phyloP scores from a whole-genome alignment of 1,284 basidiomycete species.

The Vanrija sp. region DNA sequence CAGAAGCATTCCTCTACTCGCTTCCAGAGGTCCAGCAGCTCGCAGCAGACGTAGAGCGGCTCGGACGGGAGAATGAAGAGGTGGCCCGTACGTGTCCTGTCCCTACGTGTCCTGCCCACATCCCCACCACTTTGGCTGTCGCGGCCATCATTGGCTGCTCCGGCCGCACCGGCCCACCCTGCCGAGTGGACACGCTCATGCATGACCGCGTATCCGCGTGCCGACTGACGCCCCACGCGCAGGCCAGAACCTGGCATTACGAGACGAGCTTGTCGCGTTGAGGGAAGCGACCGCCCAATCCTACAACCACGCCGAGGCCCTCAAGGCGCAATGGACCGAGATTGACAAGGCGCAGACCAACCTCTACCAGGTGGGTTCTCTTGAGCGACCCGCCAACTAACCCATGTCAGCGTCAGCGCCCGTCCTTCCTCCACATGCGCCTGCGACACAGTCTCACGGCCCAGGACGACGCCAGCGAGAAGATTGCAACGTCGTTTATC shows the following conservation, averaged over 20 bases:
- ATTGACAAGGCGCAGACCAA: constrained; percentile 79
- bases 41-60: constrained; percentile 68
- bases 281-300: constrained; percentile 74
- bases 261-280: constrained; percentile 67
- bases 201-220: background rate
- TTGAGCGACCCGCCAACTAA: too few species aligned
- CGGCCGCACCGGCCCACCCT: background rate
- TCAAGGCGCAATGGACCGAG: constrained; percentile 77
- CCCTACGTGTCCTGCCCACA: background rate
- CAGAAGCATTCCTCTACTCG: constrained; percentile 79
- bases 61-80: constrained; percentile 74
- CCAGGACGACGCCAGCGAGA: constrained; percentile 82
- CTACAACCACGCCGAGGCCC: constrained; percentile 73
- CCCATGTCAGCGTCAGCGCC: constrained; percentile 64
- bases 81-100: constrained; percentile 64
- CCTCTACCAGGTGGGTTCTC: constrained; percentile 68
- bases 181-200: background rate
- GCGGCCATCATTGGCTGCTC: background rate
- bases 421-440: constrained; percentile 79
- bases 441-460: constrained; percentile 77
- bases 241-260: constrained; percentile 71
- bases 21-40: constrained; percentile 67
- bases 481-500: constrained; percentile 72
- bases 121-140: background rate
- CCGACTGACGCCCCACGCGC: background rate